Conservation (phyloP, 305 asterid species). For the Fraxinus sp. region DNA sequence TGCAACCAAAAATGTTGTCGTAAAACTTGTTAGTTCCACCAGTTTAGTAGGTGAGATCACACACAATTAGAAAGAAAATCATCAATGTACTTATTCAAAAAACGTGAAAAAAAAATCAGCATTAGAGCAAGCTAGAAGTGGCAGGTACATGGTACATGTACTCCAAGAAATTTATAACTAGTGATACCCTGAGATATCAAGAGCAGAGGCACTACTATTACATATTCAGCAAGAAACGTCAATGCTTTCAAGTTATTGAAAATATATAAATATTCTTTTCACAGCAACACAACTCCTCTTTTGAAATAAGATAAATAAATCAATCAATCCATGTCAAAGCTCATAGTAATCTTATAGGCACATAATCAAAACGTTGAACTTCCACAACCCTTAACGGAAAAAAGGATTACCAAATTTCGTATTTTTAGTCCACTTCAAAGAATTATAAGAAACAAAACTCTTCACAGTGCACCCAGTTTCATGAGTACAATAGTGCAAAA, state of each 20-base stretch:
- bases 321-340: background rate
- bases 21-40: background rate
- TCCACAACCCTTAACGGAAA: background rate
- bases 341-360: too few species aligned
- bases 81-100: background rate
- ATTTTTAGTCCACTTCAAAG: background rate
- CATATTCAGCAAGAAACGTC: background rate
- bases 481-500: background rate
- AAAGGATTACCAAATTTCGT: background rate
- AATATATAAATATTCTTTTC: background rate
- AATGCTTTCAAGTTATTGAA: background rate
- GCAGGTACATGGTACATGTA: background rate
- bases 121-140: background rate
- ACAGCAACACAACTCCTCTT: background rate
- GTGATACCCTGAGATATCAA: background rate
- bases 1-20: slow-evolving; percentile 18
- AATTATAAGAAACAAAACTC: background rate
- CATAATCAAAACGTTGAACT: too few species aligned
- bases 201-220: background rate
- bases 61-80: background rate
- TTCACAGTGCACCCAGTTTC: background rate
- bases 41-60: background rate
- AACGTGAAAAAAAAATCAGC: background rate
- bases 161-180: background rate
- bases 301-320: background rate